Percentiles rank a stretch among this genome's conserved stretches.
Conservation (phyloP, 2,329 filamentous ascomycete species). For the Sphaerostilbella broomeana region DNA sequence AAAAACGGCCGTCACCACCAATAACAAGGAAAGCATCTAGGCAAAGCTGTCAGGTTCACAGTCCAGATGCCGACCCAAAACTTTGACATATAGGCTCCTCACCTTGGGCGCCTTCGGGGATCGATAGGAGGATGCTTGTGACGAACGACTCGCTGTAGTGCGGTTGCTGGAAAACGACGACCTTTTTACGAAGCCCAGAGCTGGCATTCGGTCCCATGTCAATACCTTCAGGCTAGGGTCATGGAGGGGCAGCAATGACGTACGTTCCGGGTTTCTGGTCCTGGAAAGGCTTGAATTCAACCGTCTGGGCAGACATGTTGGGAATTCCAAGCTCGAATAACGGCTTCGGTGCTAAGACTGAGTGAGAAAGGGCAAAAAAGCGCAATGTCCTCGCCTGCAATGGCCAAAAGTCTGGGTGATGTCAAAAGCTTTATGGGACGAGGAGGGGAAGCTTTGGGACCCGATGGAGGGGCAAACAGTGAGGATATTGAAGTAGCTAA, state of each 20-base stretch:
- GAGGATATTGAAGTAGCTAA: conserved; percentile 4
- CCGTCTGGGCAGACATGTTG: conserved; percentile 68
- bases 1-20: conserved; percentile 93
- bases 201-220: conserved; percentile 39
- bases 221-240: conserved; percentile 3
- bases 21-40: conserved; percentile 82
- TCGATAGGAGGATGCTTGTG: conserved; percentile 87
- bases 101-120: conserved; percentile 87
- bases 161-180: conserved; percentile 90
- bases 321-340: not conserved
- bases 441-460: conserved; percentile 22
- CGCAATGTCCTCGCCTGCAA: no score
- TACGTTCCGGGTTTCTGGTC: conserved; percentile 99
- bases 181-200: conserved; percentile 97
- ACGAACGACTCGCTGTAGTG: conserved; percentile 97
- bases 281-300: conserved; percentile 76
- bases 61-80: not conserved
- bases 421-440: conserved; percentile 11
- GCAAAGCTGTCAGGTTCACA: conserved; percentile 12
- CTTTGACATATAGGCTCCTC: conserved; percentile 16
- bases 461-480: conserved; percentile 22
- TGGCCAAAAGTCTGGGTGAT: conserved; percentile 3
- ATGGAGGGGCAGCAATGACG: conserved; percentile 40
- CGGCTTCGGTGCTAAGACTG: no score
- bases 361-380: no score